These are phyloP conservation scores for Zopfia rhizophila DNA, from an alignment of 2,329 filamentous ascomycete species.

Conservation along the genomic window DNA sequence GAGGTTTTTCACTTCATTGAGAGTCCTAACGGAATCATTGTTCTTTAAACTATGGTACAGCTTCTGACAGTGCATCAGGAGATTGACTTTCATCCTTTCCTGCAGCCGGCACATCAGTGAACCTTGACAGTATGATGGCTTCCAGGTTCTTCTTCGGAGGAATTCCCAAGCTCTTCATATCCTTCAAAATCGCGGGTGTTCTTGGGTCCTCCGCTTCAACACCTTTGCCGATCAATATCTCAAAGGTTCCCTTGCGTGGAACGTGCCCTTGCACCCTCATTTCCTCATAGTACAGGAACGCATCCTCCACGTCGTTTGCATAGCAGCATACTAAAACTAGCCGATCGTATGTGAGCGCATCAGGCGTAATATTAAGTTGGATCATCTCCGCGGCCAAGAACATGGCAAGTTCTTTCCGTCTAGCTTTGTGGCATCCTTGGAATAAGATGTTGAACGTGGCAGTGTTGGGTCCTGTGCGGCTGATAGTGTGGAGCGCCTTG, in stretches of 20 bases:
- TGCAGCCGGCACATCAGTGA: too few relatives aligned
- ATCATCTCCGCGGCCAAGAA: slow-evolving; percentile 72
- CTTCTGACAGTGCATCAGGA: too few relatives aligned
- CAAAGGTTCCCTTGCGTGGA: slow-evolving; percentile 46
- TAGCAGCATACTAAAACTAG: slow-evolving; percentile 67
- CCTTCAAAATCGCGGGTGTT: slow-evolving; percentile 39
- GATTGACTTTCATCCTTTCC: too few relatives aligned
- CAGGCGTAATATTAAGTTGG: slow-evolving; percentile 63
- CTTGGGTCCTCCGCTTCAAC: slow-evolving; percentile 41
- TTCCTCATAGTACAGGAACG: slow-evolving; percentile 62
- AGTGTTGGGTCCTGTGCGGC: slow-evolving; percentile 56
- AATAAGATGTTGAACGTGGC: slow-evolving; percentile 72
- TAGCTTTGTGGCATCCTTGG: slow-evolving; percentile 55
- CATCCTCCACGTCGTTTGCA: slow-evolving; percentile 54
- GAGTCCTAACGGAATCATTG: too few relatives aligned
- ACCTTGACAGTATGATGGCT: too few relatives aligned
- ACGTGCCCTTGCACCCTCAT: slow-evolving; percentile 52
- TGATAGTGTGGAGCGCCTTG: slow-evolving; percentile 67
- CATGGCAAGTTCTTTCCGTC: slow-evolving; percentile 66
- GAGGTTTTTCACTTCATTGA: too few relatives aligned
- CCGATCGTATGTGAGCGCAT: slow-evolving; percentile 70
- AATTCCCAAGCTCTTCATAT: too few relatives aligned
- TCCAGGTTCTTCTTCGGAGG: too few relatives aligned
- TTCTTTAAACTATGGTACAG: too few relatives aligned
- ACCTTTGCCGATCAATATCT: slow-evolving; percentile 38